A percentile compares a stretch with the other conserved stretches of the same genome.
phyloP scores from a whole-genome alignment of 2,329 filamentous ascomycete species.

The Trichophyton mentagrophytes region DNA sequence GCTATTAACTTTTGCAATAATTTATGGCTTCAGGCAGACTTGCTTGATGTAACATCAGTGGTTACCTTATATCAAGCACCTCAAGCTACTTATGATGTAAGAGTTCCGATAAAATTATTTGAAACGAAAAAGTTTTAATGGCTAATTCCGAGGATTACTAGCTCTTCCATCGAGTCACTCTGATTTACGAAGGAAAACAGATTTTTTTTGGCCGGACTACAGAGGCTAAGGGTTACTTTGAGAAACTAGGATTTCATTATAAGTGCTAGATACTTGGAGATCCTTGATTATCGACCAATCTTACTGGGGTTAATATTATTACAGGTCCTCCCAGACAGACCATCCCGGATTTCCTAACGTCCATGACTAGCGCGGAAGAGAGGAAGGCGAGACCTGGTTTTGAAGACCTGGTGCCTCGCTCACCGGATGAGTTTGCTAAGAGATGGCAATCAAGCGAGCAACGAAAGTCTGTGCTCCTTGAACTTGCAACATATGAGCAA shows the following conservation, averaged over 20 bases:
- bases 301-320: not conserved
- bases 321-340: slow-evolving; percentile 50
- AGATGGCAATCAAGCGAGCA: slow-evolving; percentile 44
- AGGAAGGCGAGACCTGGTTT: slow-evolving; percentile 56
- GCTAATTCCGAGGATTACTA: slow-evolving; percentile 22
- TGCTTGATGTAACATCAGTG: slow-evolving; percentile 71
- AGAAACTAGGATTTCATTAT: slow-evolving; percentile 58
- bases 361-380: slow-evolving; percentile 69
- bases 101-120: not conserved
- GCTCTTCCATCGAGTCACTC: slow-evolving; percentile 70
- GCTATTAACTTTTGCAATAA: slow-evolving; percentile 55
- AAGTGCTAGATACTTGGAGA: not conserved
- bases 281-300: too few relatives aligned
- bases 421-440: slow-evolving; percentile 55
- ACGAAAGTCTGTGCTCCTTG: slow-evolving; percentile 28
- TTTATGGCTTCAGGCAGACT: slow-evolving; percentile 65
- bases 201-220: slow-evolving; percentile 59
- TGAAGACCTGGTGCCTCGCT: slow-evolving; percentile 43
- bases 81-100: slow-evolving; percentile 56
- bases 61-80: slow-evolving; percentile 77
- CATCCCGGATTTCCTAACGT: slow-evolving; percentile 67
- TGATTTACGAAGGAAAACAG: slow-evolving; percentile 62
- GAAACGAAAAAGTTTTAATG: not conserved
- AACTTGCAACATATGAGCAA: slow-evolving; percentile 33
- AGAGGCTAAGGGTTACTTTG: slow-evolving; percentile 61